Percentiles rank a stretch among this genome's conserved stretches.
These are phyloP conservation scores for Xerocomus spinulosus DNA, from an alignment of 768 basidiomycete genomes.

Conservation along the genomic window DNA sequence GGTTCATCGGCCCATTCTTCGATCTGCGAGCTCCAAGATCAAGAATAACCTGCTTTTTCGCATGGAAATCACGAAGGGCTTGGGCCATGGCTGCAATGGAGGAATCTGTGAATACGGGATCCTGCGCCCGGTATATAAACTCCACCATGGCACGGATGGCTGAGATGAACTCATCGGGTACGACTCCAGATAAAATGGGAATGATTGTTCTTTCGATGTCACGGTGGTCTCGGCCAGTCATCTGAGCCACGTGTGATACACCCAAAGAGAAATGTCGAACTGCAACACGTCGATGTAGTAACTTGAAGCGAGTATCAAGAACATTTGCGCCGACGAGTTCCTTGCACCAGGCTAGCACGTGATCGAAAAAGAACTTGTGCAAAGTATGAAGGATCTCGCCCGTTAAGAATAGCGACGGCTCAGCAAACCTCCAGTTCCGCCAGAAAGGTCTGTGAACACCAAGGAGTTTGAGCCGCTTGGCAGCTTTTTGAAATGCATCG, in stretches of 20 bases:
- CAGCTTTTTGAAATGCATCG: too few species aligned
- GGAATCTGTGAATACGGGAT: conserved; percentile 7
- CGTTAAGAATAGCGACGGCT: too few species aligned
- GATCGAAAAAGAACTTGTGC: conserved; percentile 15
- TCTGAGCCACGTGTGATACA: conserved; percentile 36
- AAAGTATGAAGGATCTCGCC: conserved; percentile 9
- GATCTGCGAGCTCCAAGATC: conserved; percentile 3
- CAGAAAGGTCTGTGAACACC: too few species aligned
- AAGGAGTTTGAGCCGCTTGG: too few species aligned
- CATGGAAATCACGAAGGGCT: conserved; percentile 9
- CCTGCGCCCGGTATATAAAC: conserved; percentile 24
- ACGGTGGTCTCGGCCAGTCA: conserved; percentile 37
- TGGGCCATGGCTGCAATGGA: conserved; percentile 9
- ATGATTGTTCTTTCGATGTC: conserved; percentile 36
- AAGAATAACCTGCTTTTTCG: conserved; percentile 12
- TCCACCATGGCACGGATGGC: conserved; percentile 18
- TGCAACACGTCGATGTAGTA: conserved; percentile 22
- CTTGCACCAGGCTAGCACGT: conserved; percentile 12
- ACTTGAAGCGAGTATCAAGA: not conserved
- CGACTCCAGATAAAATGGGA: not conserved
- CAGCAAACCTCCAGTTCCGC: too few species aligned
- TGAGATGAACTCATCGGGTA: not conserved
- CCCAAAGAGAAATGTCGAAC: conserved; percentile 38
- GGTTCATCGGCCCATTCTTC: not conserved
- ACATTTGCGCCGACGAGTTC: not conserved